These are phyloP conservation scores for Recurvomyces mirabilis DNA, from an alignment of 495 filamentous ascomycete species.

Conservation along the genomic window DNA sequence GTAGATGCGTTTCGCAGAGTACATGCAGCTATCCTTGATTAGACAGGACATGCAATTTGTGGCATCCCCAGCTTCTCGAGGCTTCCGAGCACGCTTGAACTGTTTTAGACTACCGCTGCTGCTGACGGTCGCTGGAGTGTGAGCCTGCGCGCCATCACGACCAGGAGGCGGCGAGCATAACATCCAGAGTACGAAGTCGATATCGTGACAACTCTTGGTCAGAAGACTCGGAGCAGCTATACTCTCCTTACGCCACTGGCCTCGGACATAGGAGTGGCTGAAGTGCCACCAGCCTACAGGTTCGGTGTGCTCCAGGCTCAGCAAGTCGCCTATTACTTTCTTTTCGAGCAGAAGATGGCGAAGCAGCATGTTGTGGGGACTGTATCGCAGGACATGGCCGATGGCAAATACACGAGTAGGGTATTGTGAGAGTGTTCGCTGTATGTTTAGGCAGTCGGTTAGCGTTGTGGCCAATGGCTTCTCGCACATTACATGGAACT, in stretches of 20 bases:
- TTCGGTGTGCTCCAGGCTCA: constrained; percentile 82
- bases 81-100: constrained; percentile 65
- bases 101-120: constrained; percentile 63
- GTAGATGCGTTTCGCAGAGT: constrained; percentile 76
- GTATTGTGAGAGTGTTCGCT: constrained; percentile 39
- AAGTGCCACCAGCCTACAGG: constrained; percentile 98
- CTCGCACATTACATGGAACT: constrained; percentile 83
- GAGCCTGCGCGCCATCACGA: constrained; percentile 29
- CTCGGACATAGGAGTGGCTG: constrained; percentile 80
- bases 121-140: constrained; percentile 61
- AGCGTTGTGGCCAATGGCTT: constrained; percentile 80
- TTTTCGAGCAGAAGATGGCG: constrained; percentile 65
- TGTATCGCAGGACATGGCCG: constrained; percentile 52
- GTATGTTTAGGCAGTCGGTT: constrained; percentile 62
- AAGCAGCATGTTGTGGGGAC: constrained; percentile 78
- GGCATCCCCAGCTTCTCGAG: constrained; percentile 54
- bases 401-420: constrained; percentile 61
- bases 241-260: constrained; percentile 81
- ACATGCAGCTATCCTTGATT: constrained; percentile 60
- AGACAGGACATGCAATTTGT: constrained; percentile 85
- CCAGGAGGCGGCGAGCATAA: constrained; percentile 51
- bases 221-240: constrained; percentile 64
- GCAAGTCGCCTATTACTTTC: constrained; percentile 67
- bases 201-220: constrained; percentile 91
- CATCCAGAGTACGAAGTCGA: constrained; percentile 85